phyloP scores from a whole-genome alignment of 2,329 filamentous ascomycete species.

The Sarocladium brachiariae region DNA sequence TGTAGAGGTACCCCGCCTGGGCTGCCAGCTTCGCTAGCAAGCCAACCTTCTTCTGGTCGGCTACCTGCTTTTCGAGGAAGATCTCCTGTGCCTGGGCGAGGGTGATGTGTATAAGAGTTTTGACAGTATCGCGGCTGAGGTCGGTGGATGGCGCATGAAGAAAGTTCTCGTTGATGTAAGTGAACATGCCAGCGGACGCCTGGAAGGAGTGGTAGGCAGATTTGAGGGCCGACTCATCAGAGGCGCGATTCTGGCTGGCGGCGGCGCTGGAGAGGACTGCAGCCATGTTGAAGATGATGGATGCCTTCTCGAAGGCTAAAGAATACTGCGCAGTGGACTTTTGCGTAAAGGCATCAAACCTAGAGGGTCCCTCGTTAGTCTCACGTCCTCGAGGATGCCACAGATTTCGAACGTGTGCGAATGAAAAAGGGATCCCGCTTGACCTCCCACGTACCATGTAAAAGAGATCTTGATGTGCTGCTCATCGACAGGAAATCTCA shows the following conservation, averaged over 20 bases:
- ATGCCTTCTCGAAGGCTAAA: conserved; percentile 94
- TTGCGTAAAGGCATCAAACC: conserved; percentile 99
- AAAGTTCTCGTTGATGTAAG: conserved; percentile 99
- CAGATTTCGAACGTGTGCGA: too few relatives aligned
- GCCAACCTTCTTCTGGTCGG: conserved; percentile 86
- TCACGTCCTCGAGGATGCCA: neutral
- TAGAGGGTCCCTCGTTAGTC: conserved; percentile 28
- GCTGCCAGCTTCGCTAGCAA: conserved; percentile 88
- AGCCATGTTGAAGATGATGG: conserved; percentile 99
- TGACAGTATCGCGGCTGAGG: conserved; percentile 89
- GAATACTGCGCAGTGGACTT: conserved; percentile 97
- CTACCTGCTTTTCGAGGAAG: conserved; percentile 92
- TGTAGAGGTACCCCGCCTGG: conserved; percentile 82
- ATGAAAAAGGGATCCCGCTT: too few relatives aligned
- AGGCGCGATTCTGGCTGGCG: conserved; percentile 74
- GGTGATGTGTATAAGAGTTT: conserved; percentile 86
- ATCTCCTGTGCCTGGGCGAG: conserved; percentile 95
- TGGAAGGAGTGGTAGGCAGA: conserved; percentile 98
- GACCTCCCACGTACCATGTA: conserved; percentile 94
- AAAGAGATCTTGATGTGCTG: conserved; percentile 99
- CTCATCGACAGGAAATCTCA: conserved; percentile 95
- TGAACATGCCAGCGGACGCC: conserved; percentile 98
- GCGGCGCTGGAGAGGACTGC: conserved; percentile 95
- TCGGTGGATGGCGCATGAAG: conserved; percentile 95
- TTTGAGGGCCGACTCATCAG: conserved; percentile 88